Base-by-base conservation (phyloP, 2,329 filamentous ascomycete genomes). In the Zymoseptoria crescenta region DNA sequence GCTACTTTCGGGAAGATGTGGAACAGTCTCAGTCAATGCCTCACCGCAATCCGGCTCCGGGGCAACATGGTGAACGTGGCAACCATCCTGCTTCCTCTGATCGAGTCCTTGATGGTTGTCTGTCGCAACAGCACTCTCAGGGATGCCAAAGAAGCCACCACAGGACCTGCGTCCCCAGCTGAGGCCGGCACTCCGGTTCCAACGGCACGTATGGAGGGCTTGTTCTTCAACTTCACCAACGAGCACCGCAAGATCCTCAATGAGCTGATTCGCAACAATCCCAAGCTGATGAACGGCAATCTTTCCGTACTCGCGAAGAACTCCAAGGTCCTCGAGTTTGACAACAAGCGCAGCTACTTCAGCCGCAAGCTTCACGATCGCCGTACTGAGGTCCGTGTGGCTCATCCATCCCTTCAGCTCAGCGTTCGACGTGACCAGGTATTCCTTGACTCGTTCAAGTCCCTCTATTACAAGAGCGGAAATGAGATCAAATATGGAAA, bases 401-500 rank as follows among this genome's bases (percentile, higher is more conserved):
- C 87, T 7, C 85, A 89, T 66, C 84, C 85, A 52, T 88, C 91
- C 50, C 80, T 99, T 55, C 91, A 96, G 74, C 83, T 99, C 52
- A 87, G 87, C 60, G 89, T 99, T 60, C 89, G 95, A 59, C 89
- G 94, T 70, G 91, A 96, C 59, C 89, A 96, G 67, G 92, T 99
- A 55, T 99, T 99, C 86, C 85, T 96, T 65, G 94, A 99, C 75
- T 99, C 94, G 0, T 99, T 96, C 85, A 94, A 92, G 74, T 91
- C 89, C n/a, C 82, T 99, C 51, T 96, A 96, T 76, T 99, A 94
- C 85, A 97, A 97, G 81, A 85, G 82, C 48, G 91, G 90, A 27
- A 91, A 96, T 64, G 95, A 99, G 77, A 95, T 99, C 85, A 99
- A 99, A 77, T 96, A 95, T 73, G 94, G 95, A 68, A 99, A 99